Evolutionary conservation across 176 grass and related monocot species (phyloP).

Genomic region (Oryza officinalis): DNA sequence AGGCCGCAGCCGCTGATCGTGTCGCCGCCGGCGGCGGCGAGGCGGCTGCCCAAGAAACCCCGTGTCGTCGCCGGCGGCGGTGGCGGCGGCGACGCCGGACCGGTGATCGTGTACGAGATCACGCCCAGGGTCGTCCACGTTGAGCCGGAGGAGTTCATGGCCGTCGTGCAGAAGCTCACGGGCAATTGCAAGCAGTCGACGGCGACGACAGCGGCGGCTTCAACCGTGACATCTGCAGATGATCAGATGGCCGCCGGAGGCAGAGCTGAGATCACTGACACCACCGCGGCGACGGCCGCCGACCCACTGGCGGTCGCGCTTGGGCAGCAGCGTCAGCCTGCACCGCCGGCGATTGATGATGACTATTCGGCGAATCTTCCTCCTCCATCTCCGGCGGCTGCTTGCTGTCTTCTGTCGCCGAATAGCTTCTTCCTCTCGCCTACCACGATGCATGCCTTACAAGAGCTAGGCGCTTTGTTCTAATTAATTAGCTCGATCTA

Average conservation of each 20-base stretch:
- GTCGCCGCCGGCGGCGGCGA: background rate
- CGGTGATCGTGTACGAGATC: slow-evolving; percentile 54
- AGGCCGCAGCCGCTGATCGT: slow-evolving; percentile 42
- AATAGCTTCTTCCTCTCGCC: slow-evolving; percentile 30
- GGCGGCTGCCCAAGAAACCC: slow-evolving; percentile 22
- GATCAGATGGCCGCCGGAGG: background rate
- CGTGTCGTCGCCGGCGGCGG: background rate
- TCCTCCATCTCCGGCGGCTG: background rate
- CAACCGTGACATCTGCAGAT: background rate
- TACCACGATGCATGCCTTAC: slow-evolving; percentile 21
- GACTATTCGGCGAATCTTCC: too few species aligned
- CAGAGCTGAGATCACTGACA: too few species aligned
- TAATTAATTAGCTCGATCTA: background rate
- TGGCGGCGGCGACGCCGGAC: background rate
- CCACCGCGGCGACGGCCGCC: background rate
- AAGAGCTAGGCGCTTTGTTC: slow-evolving; percentile 19
- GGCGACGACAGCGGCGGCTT: accelerated
- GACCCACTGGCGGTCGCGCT: slow-evolving; percentile 26
- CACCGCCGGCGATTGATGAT: background rate
- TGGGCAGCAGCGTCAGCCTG: background rate
- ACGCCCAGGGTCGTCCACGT: slow-evolving; percentile 57
- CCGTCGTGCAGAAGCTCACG: slow-evolving; percentile 66
- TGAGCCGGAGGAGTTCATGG: slow-evolving; percentile 52
- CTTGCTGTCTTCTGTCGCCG: background rate
- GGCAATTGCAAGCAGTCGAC: background rate